Evolutionary conservation across 176 grass and related monocot species (phyloP).

Genomic region (Bothriochloa decipiens): DNA sequence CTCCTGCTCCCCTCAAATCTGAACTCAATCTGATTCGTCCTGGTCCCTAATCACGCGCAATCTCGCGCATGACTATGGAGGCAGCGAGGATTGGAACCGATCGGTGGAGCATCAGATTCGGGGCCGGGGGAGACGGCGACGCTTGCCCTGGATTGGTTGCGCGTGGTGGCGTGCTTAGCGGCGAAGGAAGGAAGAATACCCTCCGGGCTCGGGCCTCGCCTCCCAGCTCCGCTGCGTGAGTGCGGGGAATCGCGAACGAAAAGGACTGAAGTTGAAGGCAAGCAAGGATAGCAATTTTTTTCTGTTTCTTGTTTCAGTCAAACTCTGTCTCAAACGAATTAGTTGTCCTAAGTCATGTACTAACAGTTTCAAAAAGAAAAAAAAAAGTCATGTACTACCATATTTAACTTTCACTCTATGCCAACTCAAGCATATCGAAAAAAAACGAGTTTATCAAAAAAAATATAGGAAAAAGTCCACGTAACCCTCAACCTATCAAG

Average conservation of each 20-base stretch:
- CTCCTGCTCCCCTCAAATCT: neutral
- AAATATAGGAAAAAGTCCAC: too few species aligned
- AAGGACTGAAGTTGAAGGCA: neutral
- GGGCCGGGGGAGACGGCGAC: neutral
- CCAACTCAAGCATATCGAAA: too few species aligned
- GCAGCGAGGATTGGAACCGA: neutral
- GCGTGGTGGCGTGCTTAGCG: neutral
- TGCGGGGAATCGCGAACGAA: neutral
- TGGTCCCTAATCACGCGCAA: neutral
- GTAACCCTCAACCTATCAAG: too few species aligned
- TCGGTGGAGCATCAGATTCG: neutral
- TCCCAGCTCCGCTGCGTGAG: neutral
- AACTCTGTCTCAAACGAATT: neutral
- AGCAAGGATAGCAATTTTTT: neutral
- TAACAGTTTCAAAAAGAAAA: too few species aligned
- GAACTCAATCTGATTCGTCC: neutral
- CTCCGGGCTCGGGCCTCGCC: neutral
- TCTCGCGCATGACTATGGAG: neutral
- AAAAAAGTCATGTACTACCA: too few species aligned
- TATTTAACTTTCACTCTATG: too few species aligned
- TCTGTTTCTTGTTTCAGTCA: neutral
- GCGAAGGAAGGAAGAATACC: constrained; percentile 11
- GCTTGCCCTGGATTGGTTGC: neutral
- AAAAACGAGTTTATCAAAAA: too few species aligned
- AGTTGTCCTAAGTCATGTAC: neutral